phyloP scores from a whole-genome alignment of 768 basidiomycete species.

The Lactifluus hygrophoroides region DNA sequence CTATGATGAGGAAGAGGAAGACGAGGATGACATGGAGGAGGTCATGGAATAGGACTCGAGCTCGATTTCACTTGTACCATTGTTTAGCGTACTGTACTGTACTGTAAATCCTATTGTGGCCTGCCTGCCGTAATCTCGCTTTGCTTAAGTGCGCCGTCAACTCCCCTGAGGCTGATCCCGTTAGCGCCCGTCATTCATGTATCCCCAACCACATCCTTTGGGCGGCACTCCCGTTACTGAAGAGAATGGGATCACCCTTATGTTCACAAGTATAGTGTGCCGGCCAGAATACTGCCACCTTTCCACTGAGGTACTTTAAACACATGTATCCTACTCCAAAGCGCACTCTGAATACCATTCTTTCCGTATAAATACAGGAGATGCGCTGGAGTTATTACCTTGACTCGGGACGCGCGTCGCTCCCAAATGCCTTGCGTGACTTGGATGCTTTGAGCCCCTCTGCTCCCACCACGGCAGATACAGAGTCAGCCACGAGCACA shows the following conservation, averaged over 20 bases:
- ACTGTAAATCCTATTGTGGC: background rate
- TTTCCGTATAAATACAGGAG: background rate
- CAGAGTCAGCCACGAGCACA: background rate
- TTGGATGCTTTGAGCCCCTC: too few relatives aligned
- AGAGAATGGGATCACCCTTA: background rate
- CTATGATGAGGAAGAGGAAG: slow-evolving; percentile 47
- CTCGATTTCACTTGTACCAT: background rate
- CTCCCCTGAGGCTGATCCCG: too few relatives aligned
- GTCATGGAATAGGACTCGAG: slow-evolving; percentile 37
- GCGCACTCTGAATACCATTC: background rate
- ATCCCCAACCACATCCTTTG: too few relatives aligned
- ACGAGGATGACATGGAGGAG: slow-evolving; percentile 66
- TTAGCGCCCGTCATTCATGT: background rate
- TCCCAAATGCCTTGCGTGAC: background rate
- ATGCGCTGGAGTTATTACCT: background rate
- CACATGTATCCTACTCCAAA: background rate
- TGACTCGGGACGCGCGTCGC: background rate
- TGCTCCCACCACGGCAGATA: background rate
- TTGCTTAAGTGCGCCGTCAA: too few relatives aligned
- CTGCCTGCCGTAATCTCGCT: too few relatives aligned
- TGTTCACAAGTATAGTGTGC: background rate
- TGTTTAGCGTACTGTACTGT: background rate
- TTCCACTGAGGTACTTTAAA: background rate
- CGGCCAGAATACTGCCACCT: background rate
- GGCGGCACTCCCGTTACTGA: background rate